Percentiles rank a stretch among this genome's conserved stretches.
These are phyloP conservation scores for Pestalotiopsis sp. DNA, from an alignment of 2,329 filamentous ascomycete genomes.

Conservation along the genomic window DNA sequence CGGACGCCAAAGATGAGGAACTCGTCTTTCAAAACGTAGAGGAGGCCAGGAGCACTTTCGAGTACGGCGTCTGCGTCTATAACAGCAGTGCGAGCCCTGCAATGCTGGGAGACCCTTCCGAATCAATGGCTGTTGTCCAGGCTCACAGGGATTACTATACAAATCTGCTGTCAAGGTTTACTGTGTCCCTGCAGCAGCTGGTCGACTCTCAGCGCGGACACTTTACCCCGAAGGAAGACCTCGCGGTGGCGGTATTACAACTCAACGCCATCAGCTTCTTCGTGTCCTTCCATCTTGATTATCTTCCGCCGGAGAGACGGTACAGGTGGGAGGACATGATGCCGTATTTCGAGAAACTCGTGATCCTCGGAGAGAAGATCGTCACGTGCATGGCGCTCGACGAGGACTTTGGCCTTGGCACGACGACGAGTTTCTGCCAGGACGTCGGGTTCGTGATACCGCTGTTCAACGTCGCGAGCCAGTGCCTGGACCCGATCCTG, in stretches of 20 bases:
- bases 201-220: background rate
- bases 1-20: background rate
- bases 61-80: conserved; percentile 9
- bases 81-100: background rate
- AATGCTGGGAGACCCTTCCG: background rate
- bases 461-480: conserved; percentile 12
- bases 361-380: conserved; percentile 6
- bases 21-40: conserved; percentile 6
- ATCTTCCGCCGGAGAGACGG: background rate
- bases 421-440: conserved; percentile 8
- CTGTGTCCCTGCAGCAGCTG: background rate
- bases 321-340: conserved; percentile 4
- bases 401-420: background rate
- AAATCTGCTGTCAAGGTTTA: conserved; percentile 1
- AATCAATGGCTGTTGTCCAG: background rate
- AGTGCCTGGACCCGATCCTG: conserved; percentile 1
- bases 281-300: conserved; percentile 10
- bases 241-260: conserved; percentile 5
- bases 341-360: conserved; percentile 9
- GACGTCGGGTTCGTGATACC: conserved; percentile 14
- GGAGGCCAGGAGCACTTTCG: conserved; percentile 7
- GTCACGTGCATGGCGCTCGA: background rate
- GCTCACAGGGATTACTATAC: background rate
- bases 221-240: conserved; percentile 4
- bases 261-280: conserved; percentile 7